phyloP scores from a whole-genome alignment of 345 rosid species.

The Boechera retrofracta region DNA sequence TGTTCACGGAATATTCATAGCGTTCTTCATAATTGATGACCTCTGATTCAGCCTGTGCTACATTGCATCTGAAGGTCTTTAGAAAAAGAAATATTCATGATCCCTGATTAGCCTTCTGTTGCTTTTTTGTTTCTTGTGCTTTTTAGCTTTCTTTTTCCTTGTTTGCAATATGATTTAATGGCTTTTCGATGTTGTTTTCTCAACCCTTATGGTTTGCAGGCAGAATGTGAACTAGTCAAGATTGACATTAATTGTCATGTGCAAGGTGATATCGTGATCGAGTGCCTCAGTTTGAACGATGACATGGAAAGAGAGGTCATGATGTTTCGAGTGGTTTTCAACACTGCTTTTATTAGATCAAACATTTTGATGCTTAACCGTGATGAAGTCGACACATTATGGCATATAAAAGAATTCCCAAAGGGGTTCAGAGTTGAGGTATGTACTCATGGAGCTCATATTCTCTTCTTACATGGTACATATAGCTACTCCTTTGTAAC shows the following conservation, averaged over 20 bases:
- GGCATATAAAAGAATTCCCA: constrained; percentile 89
- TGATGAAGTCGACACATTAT: constrained; percentile 84
- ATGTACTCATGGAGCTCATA: constrained; percentile 29
- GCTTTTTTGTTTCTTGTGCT: constrained; percentile 1
- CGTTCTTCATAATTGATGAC: neutral
- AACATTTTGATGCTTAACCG: constrained; percentile 92
- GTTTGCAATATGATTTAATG: constrained; percentile 2
- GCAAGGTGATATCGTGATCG: constrained; percentile 92
- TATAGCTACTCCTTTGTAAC: constrained; percentile 18
- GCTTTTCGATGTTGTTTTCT: neutral
- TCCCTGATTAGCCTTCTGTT: constrained; percentile 2
- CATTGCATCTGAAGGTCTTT: neutral
- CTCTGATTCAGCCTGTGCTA: constrained; percentile 10
- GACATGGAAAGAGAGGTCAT: constrained; percentile 78
- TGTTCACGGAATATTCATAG: neutral
- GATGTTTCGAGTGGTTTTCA: constrained; percentile 89
- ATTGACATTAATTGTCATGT: constrained; percentile 85
- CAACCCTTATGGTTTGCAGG: constrained; percentile 54
- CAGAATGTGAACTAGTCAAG: constrained; percentile 84
- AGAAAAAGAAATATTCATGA: neutral
- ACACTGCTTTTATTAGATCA: constrained; percentile 93
- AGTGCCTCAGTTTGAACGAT: constrained; percentile 78
- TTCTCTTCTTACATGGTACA: constrained; percentile 25
- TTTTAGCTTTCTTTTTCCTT: constrained; percentile 6
- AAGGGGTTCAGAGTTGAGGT: constrained; percentile 96